Percentiles rank a stretch among this genome's conserved stretches.
These are phyloP conservation scores for Podospora bellae-mahoneyi DNA, from an alignment of 495 filamentous ascomycete genomes.

Conservation along the genomic window DNA sequence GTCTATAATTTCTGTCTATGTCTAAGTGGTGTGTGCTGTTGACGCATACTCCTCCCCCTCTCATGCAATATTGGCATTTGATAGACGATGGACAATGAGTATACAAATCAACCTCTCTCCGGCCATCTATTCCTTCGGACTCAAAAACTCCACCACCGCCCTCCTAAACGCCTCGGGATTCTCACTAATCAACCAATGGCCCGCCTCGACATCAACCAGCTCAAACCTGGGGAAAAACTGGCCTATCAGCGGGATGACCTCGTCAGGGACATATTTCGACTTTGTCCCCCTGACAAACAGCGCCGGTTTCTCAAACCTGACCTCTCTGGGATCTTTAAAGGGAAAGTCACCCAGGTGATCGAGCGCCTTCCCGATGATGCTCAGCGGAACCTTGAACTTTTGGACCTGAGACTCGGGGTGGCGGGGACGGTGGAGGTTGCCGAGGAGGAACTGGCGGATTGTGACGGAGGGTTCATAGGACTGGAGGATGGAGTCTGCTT, in stretches of 20 bases:
- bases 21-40: background rate
- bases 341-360: conserved; percentile 80
- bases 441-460: conserved; percentile 88
- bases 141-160: conserved; percentile 51
- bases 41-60: background rate
- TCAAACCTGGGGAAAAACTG: conserved; percentile 83
- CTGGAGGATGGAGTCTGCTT: conserved; percentile 76
- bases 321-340: conserved; percentile 59
- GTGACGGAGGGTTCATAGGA: conserved; percentile 73
- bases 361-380: conserved; percentile 35
- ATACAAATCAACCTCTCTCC: background rate
- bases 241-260: conserved; percentile 82
- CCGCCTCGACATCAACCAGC: conserved; percentile 77
- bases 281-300: conserved; percentile 80
- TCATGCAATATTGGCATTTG: too few species aligned
- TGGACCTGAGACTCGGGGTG: conserved; percentile 17
- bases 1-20: background rate
- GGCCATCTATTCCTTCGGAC: conserved; percentile 46
- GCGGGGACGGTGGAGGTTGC: conserved; percentile 65
- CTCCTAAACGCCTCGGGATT: conserved; percentile 81
- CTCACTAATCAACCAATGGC: conserved; percentile 94
- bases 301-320: conserved; percentile 68
- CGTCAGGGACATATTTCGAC: conserved; percentile 82
- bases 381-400: conserved; percentile 48
- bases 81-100: background rate